A percentile compares a stretch with the other conserved stretches of the same genome.
Conservation (phyloP, 495 filamentous ascomycete species). For the Aspergillus kassunensis region DNA sequence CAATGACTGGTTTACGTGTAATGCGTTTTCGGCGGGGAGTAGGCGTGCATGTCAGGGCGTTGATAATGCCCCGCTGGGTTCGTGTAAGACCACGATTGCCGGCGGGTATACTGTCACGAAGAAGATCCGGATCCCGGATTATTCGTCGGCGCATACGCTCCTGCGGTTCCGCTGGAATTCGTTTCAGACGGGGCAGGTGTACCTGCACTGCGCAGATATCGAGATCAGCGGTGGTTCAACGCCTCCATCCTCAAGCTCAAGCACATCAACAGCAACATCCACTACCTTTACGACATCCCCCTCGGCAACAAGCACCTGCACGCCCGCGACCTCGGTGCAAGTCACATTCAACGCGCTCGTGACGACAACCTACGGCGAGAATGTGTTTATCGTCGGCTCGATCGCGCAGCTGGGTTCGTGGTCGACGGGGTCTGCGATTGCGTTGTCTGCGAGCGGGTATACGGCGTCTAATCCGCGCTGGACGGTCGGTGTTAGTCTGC, state of each 20-base stretch:
- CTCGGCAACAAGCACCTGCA: slow-evolving; percentile 1
- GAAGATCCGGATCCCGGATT: slow-evolving; percentile 49
- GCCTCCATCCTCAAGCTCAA: too few species aligned
- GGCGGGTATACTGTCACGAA: slow-evolving; percentile 54
- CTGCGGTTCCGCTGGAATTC: slow-evolving; percentile 55
- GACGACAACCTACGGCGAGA: slow-evolving; percentile 54
- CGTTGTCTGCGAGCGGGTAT: slow-evolving; percentile 48
- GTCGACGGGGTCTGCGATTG: slow-evolving; percentile 42
- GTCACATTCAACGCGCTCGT: slow-evolving; percentile 48
- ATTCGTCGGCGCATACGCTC: slow-evolving; percentile 45
- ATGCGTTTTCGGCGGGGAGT: slow-evolving; percentile 31
- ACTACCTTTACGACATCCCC: background rate
- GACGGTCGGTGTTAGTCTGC: slow-evolving; percentile 43
- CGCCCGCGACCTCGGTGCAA: slow-evolving; percentile 46
- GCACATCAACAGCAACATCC: background rate
- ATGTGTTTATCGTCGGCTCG: slow-evolving; percentile 53
- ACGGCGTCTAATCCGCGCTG: slow-evolving; percentile 50
- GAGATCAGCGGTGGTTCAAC: background rate
- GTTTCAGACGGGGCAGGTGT: slow-evolving; percentile 53
- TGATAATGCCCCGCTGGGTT: slow-evolving; percentile 40
- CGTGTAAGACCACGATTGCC: slow-evolving; percentile 49
- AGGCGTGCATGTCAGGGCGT: slow-evolving; percentile 43
- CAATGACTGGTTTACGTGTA: slow-evolving; percentile 58
- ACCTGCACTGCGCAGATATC: slow-evolving; percentile 54
- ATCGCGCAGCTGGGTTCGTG: slow-evolving; percentile 50